phyloP scores from a whole-genome alignment of 2,329 filamentous ascomycete species.

The Chaetomium sp. region DNA sequence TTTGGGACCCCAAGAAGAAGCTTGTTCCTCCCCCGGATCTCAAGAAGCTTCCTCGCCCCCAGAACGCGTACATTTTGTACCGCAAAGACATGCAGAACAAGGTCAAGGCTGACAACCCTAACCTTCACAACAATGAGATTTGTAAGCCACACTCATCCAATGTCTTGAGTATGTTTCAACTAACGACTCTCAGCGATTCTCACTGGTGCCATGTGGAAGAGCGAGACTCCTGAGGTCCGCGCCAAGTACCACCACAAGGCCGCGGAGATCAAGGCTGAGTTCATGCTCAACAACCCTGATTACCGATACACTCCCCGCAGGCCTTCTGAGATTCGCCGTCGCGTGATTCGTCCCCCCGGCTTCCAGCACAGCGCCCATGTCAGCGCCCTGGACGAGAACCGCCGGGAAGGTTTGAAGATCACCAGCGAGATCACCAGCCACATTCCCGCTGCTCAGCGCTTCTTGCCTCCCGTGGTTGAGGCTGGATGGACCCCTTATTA shows the following conservation, averaged over 20 bases:
- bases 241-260: conserved; percentile 13
- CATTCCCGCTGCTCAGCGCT: conserved; percentile 8
- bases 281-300: conserved; percentile 23
- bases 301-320: conserved; percentile 37
- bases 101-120: conserved; percentile 30
- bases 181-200: conserved; percentile 30
- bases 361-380: conserved; percentile 7
- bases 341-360: conserved; percentile 1
- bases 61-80: conserved; percentile 39
- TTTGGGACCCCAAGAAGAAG: conserved; percentile 16
- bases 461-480: conserved; percentile 6
- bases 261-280: conserved; percentile 8
- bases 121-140: conserved; percentile 37
- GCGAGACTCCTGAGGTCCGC: conserved; percentile 22
- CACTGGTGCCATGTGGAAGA: conserved; percentile 33
- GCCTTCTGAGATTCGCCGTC: conserved; percentile 16
- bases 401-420: neutral
- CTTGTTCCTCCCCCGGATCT: conserved; percentile 4
- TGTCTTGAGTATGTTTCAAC: conserved; percentile 1
- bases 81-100: conserved; percentile 34
- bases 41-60: conserved; percentile 32
- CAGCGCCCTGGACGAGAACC: conserved; percentile 1
- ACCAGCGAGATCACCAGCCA: conserved; percentile 10
- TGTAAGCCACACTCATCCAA: conserved; percentile 29
- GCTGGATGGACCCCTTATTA: conserved; percentile 12